Base-by-base conservation (phyloP, 345 rosid genomes). In the Rubroshorea leprosula region DNA sequence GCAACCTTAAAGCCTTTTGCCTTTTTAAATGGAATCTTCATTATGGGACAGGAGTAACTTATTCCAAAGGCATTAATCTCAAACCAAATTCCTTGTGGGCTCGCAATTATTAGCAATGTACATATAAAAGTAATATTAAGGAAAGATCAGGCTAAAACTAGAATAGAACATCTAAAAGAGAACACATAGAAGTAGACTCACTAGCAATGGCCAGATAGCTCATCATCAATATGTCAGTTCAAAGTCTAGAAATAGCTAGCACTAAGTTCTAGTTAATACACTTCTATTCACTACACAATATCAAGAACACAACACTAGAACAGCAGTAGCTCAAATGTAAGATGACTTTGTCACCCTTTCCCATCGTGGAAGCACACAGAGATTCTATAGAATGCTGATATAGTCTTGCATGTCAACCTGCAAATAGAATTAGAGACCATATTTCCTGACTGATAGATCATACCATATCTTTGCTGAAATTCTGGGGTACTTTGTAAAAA, bases 381-480 rank as follows among this genome's bases (percentile, higher is more conserved):
- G n/a, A n/a, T n/a, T n/a, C n/a, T n/a, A n/a, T n/a, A n/a, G n/a
- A n/a, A n/a, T n/a, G n/a, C n/a, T n/a, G n/a, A n/a, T n/a, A n/a
- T n/a, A n/a, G n/a, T n/a, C n/a, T n/a, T n/a, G n/a, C n/a, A n/a
- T n/a, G n/a, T 6, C n/a, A 6, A 46, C 4, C 25, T 58, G 17
- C 19, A 10, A 48, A 19, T 25, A 2, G 16, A 60, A 47, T 15
- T 15, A 27, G 22, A 27, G 43, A 68, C 31, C 6, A 51, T 22
- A 25, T 31, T 41, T 17, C 19, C 24, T 23, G 49, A 61, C 38
- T 25, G 50, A 55, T 59, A 74, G 27, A 22, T 24, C 83, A 10
- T 67, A 89, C 99, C 95, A 71, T 93, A 93, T 89, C 88, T 79
- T 74, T 93, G 90, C 74, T 85, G 97, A 69, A 83, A 85, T 70